phyloP scores from a whole-genome alignment of 176 grass and related monocot genomes.

The Echinochloa phyllopogon region DNA sequence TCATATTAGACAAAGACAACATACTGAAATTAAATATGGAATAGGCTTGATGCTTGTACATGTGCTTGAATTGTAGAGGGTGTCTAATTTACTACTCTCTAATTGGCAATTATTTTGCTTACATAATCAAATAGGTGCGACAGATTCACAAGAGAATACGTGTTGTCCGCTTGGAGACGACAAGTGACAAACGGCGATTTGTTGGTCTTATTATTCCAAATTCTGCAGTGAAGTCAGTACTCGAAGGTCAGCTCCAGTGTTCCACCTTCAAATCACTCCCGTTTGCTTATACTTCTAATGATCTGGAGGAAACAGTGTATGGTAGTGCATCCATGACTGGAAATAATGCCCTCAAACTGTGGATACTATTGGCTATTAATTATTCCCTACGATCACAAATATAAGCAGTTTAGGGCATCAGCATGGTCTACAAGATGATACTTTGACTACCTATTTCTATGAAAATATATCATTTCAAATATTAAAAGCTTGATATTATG shows the following conservation, averaged over 20 bases:
- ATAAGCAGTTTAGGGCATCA: neutral
- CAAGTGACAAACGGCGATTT: slow-evolving; percentile 57
- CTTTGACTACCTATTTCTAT: neutral
- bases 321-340: neutral
- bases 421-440: neutral
- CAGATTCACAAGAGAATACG: slow-evolving; percentile 83
- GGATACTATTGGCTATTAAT: slow-evolving; percentile 2
- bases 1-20: neutral
- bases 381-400: neutral
- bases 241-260: slow-evolving; percentile 63
- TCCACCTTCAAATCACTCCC: neutral
- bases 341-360: neutral
- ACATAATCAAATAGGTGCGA: slow-evolving; percentile 54
- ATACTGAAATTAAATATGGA: neutral
- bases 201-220: slow-evolving; percentile 94
- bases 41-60: slow-evolving; percentile 4
- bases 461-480: neutral
- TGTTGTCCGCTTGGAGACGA: slow-evolving; percentile 77
- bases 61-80: neutral
- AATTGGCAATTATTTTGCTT: slow-evolving; percentile 39
- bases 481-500: neutral
- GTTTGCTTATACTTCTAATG: neutral
- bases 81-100: slow-evolving; percentile 27
- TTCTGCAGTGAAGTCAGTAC: slow-evolving; percentile 74
- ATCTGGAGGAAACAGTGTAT: neutral